Evolutionary conservation across 805 yeast genomes (phyloP), one percentile per base, ranked within the genome.

Genomic region (Tetrapisispora iriomotensis): DNA sequence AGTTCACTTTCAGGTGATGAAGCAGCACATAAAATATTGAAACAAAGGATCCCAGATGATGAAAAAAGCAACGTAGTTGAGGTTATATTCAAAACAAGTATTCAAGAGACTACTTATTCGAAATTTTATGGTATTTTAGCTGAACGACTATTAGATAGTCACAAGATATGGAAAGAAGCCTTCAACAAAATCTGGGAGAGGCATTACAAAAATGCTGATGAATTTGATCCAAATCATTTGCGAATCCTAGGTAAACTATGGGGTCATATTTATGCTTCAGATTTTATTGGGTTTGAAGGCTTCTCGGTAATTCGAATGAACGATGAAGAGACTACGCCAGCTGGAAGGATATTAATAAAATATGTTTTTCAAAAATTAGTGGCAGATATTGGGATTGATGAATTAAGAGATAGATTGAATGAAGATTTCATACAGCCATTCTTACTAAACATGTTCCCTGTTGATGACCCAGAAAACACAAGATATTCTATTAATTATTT

Each of bases 1-100:
- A 85, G 96, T 18, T 78, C 95, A 43, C 74, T 90, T 79, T 79
- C 94, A 0, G 77, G 88, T 5, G 95, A 85, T 48, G 98, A 92
- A 65, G 90, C 95, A 0, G 87, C 85, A 1, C 97, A 88, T 58
- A 88, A 88, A 57, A 61, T 92, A 6, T 49, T 83, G 29, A 74
- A 72, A 51, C 51, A 83, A 10, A 51, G 67, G 8, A 63, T 69
- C 12, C 60, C 64, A 1, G 54, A 48, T 12, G 56, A 65, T 8
- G 67, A 72, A 33, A 74, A 78, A 47, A 59, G 60, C 4, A 71
- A 73, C 47, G 66, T 85, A 12, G 77, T 74, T 7, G 87, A 82
- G 47, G 82, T 83, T 74, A 61, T 90, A 5, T 65, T 85, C 12
- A 82, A 81, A 56, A 77, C 90, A 43, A 82, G 95, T 57, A 73